Base-by-base conservation (phyloP, 2,329 filamentous ascomycete species). In the Dendrostoma leiphaemia region DNA sequence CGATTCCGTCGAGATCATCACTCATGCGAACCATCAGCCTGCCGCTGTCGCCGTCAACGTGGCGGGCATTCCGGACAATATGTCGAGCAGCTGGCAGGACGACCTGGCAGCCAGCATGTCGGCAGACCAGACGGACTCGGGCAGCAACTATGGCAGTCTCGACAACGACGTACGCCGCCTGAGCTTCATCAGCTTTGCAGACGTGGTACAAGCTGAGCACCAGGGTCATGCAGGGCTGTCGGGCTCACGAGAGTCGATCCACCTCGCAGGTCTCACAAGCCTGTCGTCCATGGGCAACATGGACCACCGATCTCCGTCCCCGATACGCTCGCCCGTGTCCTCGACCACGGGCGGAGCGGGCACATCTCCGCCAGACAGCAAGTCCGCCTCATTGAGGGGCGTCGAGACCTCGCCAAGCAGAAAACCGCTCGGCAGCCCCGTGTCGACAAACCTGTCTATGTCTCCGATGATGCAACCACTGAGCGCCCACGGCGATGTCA, bases 141-240 rank as follows among this genome's bases (percentile, higher is more conserved):
- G 57, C 66, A 89, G 93, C 54, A 90, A 85, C 66, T 93, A 93
- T 68, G 90, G 87, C 29, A 84, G 86, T 43, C 75, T 93, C 58
- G 91, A 96, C 64, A 82, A 50, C 29, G 92, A 96, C 64, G 83
- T 95, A 17, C 86, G 90, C 43, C 85, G 93, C 21, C 74, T 97
- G 59, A 94, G 89, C 69, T 97, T 97, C 74, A 96, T 97, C 67
- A 96, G 91, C 7, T 97, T 97, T 71, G 92, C 93, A 58, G 93
- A 97, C 65, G 91, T 97, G 9, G 91, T 97, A 37, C 91, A 96
- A 67, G 82, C 87, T 31, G 90, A 94, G 68, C 89, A 93, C 63
- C 89, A 93, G 64, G 81, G 85, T 55, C 74, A 77, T 31, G 74
- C 77, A 17, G 71, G 69, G 35, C 69, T 67, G 50, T 67, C 72